Evolutionary conservation across 306 rosid genomes (phyloP).

Genomic region (Cicer bijugum): DNA sequence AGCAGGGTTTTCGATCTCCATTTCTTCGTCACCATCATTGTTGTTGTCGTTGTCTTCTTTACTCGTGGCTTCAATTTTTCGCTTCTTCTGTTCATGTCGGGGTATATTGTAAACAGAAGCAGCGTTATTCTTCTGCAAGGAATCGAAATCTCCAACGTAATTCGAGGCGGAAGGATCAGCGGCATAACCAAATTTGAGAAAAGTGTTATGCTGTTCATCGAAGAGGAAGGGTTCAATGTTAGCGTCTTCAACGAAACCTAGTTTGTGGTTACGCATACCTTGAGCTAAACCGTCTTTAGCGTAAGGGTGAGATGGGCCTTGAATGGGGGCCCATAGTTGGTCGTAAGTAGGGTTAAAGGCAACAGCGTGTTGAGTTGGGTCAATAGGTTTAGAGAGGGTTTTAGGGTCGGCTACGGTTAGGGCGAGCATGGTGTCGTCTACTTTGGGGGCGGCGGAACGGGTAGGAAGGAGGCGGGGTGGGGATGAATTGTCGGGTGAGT

Average conservation of each 20-base stretch:
- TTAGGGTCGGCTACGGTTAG: conserved; percentile 59
- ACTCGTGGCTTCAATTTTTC: conserved; percentile 50
- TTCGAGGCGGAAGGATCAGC: conserved; percentile 91
- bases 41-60: conserved; percentile 31
- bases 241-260: conserved; percentile 91
- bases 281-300: conserved; percentile 93
- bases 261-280: conserved; percentile 97
- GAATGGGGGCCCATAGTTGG: conserved; percentile 92
- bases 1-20: conserved; percentile 76
- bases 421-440: conserved; percentile 90
- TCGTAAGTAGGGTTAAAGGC: conserved; percentile 87
- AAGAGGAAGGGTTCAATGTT: conserved; percentile 79
- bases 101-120: conserved; percentile 80
- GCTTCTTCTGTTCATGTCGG: conserved; percentile 77
- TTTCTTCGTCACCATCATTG: background rate
- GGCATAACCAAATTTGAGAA: conserved; percentile 84
- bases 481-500: conserved; percentile 51
- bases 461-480: conserved; percentile 77
- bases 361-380: conserved; percentile 75
- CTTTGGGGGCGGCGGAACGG: conserved; percentile 80
- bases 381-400: conserved; percentile 63
- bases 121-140: conserved; percentile 67
- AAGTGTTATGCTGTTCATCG: conserved; percentile 94
- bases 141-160: conserved; percentile 73
- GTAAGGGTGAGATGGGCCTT: conserved; percentile 91